Evolutionary conservation across 306 rosid genomes (phyloP), one percentile per base, ranked within the genome.

Genomic region (Gastrolobium bilobum): DNA sequence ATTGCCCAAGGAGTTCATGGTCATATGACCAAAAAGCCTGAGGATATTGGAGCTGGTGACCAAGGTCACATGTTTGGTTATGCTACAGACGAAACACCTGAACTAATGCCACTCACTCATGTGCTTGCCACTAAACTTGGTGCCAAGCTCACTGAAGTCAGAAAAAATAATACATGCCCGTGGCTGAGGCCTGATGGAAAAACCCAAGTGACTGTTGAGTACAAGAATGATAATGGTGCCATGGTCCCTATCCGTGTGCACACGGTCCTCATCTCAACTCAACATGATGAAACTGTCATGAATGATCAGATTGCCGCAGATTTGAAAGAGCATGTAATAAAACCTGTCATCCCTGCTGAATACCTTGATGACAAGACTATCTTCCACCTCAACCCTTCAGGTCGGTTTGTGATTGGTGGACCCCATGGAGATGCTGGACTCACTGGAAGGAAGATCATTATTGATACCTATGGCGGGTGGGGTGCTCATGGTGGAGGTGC

Each of bases 401-500:
- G 97, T 30, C 75, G 94, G 52, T 91, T 91, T 66, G 97, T 91
- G 87, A 89, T 91, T 14, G 94, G 97, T 9, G 97, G 97, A 42
- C 97, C 97, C 3, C 92, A 91, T 52, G 97, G 97, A 56, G 97
- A 91, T 67, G 97, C 97, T 6, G 97, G 97, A 2, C 97, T 91
- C 70, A 91, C 97, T 3, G 97, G 97, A 46, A 42, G 97, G 83
- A 91, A 91, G 88, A 91, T 91, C 76, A 91, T 89, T 8, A 91
- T 91, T 0, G 97, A 91, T 54, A 91, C 92, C 68, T 91, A 89
- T 40, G 97, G 97, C 2, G 92, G 97, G 20, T 91, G 94, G 94
- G 97, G 97, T 77, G 97, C 97, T 83, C 97, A 91, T 73, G 97
- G 94, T 68, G 94, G 97, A 68, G 94, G 97, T 80, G 94, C 94